These are phyloP conservation scores for Cladosporium sp. DNA, from an alignment of 2,329 filamentous ascomycete genomes.

Conservation along the genomic window DNA sequence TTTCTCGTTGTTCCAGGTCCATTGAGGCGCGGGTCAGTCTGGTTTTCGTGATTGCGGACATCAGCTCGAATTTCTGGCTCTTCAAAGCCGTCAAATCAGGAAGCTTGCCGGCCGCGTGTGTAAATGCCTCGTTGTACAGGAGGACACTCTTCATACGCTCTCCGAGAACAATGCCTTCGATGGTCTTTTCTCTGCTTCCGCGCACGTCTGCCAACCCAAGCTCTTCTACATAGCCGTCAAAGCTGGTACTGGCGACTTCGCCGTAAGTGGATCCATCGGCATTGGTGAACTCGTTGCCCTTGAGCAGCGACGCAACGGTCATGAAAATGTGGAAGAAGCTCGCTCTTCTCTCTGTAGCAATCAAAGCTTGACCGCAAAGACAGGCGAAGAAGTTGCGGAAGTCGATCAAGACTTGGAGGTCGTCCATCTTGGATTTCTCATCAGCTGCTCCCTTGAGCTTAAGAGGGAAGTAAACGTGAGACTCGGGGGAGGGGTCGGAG, in stretches of 20 bases:
- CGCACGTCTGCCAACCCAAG: constrained; percentile 72
- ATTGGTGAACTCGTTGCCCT: constrained; percentile 55
- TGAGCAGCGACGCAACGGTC: constrained; percentile 52
- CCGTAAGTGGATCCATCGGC: constrained; percentile 58
- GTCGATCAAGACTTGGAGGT: constrained; percentile 50
- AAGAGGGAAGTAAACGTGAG: constrained; percentile 55
- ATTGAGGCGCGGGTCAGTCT: constrained; percentile 76
- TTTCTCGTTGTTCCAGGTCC: constrained; percentile 67
- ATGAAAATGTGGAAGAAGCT: constrained; percentile 56
- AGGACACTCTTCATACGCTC: constrained; percentile 76
- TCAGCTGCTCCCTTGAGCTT: constrained; percentile 40
- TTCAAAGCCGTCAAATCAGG: constrained; percentile 64
- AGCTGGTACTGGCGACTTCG: constrained; percentile 57
- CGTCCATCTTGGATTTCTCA: constrained; percentile 36
- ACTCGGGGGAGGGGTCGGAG: constrained; percentile 44
- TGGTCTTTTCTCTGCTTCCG: constrained; percentile 75
- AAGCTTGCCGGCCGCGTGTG: constrained; percentile 81
- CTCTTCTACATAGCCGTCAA: constrained; percentile 71
- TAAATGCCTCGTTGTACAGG: constrained; percentile 86
- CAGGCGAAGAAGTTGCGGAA: constrained; percentile 61
- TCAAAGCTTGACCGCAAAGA: constrained; percentile 54
- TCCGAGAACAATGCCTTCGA: constrained; percentile 82
- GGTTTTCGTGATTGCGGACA: constrained; percentile 66
- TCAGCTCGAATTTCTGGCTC: constrained; percentile 61
- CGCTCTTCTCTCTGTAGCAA: constrained; percentile 50